Percentiles rank a stretch among this genome's conserved stretches.
Evolutionary conservation across 164 flowering plant species (phyloP).

Genomic region (Aristolochia fimbriata): DNA sequence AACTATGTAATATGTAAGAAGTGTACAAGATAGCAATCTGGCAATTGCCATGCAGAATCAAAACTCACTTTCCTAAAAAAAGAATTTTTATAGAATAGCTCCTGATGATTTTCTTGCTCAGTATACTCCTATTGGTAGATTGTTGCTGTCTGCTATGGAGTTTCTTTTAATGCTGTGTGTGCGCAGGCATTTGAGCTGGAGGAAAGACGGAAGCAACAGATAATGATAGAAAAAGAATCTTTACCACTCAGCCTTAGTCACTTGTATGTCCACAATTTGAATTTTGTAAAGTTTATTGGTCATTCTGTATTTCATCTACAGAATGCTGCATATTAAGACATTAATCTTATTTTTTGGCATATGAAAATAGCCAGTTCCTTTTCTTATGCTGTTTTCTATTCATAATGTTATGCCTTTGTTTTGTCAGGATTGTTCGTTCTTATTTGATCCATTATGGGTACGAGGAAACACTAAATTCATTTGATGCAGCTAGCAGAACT

Average conservation of each 20-base stretch:
- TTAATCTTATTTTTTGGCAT: too few relatives aligned
- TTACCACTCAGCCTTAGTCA: conserved; percentile 68
- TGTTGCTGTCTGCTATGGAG: conserved; percentile 2
- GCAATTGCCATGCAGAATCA: too few relatives aligned
- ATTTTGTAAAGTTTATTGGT: background rate
- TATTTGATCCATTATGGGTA: conserved; percentile 92
- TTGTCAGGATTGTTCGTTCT: conserved; percentile 73
- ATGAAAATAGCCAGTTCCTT: too few relatives aligned
- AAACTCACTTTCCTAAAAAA: too few relatives aligned
- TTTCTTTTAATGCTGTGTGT: too few relatives aligned
- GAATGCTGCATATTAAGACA: too few relatives aligned
- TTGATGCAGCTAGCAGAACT: conserved; percentile 62
- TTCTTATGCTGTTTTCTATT: too few relatives aligned
- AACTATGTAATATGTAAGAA: too few relatives aligned
- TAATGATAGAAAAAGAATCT: conserved; percentile 39
- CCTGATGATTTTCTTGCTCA: too few relatives aligned
- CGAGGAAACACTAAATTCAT: conserved; percentile 73
- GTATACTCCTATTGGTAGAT: background rate
- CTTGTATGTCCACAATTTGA: conserved; percentile 34
- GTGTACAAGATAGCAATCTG: too few relatives aligned
- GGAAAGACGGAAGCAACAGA: conserved; percentile 66
- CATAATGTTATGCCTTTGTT: background rate
- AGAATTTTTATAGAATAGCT: too few relatives aligned
- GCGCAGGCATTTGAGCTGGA: conserved; percentile 60
- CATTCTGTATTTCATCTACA: too few relatives aligned